phyloP scores from a whole-genome alignment of 202 grass and related monocot genomes.

The Carex arenaria region DNA sequence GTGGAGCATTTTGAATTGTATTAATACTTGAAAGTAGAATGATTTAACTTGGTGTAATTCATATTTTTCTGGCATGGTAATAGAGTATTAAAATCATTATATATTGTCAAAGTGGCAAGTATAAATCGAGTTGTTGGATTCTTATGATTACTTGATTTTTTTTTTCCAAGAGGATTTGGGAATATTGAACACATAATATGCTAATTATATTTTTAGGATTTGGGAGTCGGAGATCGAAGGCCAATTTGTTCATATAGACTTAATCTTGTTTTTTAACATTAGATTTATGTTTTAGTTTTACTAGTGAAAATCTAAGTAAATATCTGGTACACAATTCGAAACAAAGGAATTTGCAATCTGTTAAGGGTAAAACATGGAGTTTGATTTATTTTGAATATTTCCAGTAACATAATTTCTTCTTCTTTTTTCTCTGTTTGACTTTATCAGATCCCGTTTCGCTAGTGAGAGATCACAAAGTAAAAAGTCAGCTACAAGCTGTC shows the following conservation, averaged over 20 bases:
- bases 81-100: neutral
- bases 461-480: constrained; percentile 70
- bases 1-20: neutral
- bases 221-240: neutral
- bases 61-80: neutral
- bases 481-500: constrained; percentile 41
- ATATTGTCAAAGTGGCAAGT: neutral
- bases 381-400: neutral
- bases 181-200: neutral
- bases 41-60: neutral
- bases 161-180: neutral
- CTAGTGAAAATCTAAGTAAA: neutral
- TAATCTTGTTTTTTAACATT: neutral
- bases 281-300: neutral
- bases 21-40: neutral
- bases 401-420: neutral
- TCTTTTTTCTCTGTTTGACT: neutral
- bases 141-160: neutral
- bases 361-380: neutral
- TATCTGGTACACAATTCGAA: neutral
- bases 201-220: neutral
- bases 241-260: neutral
- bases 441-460: constrained; percentile 72
- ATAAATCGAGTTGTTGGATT: neutral
- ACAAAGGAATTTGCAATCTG: neutral